A percentile compares a stretch with the other conserved stretches of the same genome.
Evolutionary conservation across 257 asterid genomes (phyloP).

Genomic region (Lycium ferocissimum): DNA sequence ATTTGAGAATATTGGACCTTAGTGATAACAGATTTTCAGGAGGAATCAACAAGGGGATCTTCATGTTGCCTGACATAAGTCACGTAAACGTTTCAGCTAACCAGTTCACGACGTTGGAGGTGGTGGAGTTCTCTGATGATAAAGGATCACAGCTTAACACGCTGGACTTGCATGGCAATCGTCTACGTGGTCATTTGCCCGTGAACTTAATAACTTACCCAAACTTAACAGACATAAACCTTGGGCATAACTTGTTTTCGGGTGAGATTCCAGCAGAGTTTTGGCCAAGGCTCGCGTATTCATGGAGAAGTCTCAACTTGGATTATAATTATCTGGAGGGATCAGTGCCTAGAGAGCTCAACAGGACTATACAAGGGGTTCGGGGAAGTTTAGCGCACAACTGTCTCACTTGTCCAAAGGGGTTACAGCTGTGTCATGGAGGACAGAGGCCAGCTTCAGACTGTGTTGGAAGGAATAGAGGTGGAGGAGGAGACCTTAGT

Average conservation of each 20-base stretch:
- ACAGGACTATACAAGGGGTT: not conserved
- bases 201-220: conserved; percentile 40
- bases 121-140: conserved; percentile 28
- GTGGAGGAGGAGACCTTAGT: not conserved
- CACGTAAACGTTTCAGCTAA: conserved; percentile 45
- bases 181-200: conserved; percentile 50
- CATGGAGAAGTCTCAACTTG: conserved; percentile 49
- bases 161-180: conserved; percentile 44
- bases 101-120: conserved; percentile 42
- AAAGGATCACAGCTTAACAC: conserved; percentile 38
- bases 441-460: conserved; percentile 57
- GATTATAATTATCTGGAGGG: conserved; percentile 57
- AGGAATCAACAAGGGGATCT: conserved; percentile 35
- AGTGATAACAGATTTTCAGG: conserved; percentile 56
- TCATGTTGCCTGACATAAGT: conserved; percentile 43
- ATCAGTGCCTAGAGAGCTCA: conserved; percentile 40
- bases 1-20: conserved; percentile 42
- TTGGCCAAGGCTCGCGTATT: conserved; percentile 32
- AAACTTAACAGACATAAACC: conserved; percentile 44
- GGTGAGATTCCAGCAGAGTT: conserved; percentile 52
- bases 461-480: conserved; percentile 34
- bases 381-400: conserved; percentile 57
- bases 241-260: conserved; percentile 51
- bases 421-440: conserved; percentile 41
- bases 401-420: conserved; percentile 47